Evolutionary conservation across 148 eudicot genomes (phyloP).

Genomic region (Fallopia convolvulus): DNA sequence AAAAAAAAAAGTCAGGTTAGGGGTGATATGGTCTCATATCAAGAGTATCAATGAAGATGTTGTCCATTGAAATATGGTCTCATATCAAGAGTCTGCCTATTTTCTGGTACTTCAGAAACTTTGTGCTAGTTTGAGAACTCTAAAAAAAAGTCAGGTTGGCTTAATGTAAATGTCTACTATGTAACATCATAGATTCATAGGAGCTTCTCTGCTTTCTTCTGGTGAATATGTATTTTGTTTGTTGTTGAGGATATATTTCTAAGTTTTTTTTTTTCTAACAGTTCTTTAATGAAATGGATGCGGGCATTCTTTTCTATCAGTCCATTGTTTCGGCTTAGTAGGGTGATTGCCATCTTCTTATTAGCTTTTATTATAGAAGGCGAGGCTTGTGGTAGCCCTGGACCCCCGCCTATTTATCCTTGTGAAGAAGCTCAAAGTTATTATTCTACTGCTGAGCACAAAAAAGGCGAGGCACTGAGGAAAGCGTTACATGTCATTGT

Average conservation of each 20-base stretch:
- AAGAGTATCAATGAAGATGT: neutral
- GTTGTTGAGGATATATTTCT: neutral
- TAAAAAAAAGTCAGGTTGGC: neutral
- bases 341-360: conserved; percentile 26
- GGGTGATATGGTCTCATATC: no score
- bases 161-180: neutral
- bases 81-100: neutral
- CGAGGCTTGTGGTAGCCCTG: conserved; percentile 21
- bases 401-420: conserved; percentile 17
- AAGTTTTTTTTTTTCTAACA: neutral
- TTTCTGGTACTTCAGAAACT: no score
- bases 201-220: neutral
- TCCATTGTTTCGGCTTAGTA: neutral
- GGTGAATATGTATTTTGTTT: neutral
- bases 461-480: conserved; percentile 36
- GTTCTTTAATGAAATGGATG: neutral
- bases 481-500: conserved; percentile 33
- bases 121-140: no score
- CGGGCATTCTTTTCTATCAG: neutral
- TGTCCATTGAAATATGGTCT: neutral
- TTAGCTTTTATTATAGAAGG: conserved; percentile 25
- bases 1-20: no score
- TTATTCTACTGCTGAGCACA: conserved; percentile 25
- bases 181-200: neutral
- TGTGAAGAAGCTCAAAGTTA: conserved; percentile 37